Conservation (phyloP, 2,329 filamentous ascomycete species). For the Ilyonectria mors-panacis region DNA sequence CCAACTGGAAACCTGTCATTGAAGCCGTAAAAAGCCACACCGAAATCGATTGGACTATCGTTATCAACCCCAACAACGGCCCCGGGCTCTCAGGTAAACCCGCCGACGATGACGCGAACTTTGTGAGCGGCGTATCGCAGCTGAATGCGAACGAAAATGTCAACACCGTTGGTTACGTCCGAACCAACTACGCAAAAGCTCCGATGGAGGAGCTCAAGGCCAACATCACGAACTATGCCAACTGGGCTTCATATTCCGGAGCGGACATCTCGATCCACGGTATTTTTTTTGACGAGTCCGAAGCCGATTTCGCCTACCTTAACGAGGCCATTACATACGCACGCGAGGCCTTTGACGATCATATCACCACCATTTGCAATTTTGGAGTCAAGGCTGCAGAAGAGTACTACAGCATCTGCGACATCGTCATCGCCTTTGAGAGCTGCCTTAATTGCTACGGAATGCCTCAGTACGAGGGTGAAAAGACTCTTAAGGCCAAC, state of each 20-base stretch:
- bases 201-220: slow-evolving; percentile 38
- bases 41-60: slow-evolving; percentile 34
- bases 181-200: slow-evolving; percentile 36
- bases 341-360: slow-evolving; percentile 13
- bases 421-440: slow-evolving; percentile 46
- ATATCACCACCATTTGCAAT: slow-evolving; percentile 42
- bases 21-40: slow-evolving; percentile 26
- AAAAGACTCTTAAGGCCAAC: slow-evolving; percentile 35
- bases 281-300: slow-evolving; percentile 44
- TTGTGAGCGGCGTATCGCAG: slow-evolving; percentile 40
- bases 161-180: slow-evolving; percentile 44
- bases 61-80: slow-evolving; percentile 42
- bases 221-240: slow-evolving; percentile 40
- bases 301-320: slow-evolving; percentile 35
- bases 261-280: slow-evolving; percentile 40
- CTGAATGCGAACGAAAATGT: slow-evolving; percentile 41
- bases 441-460: slow-evolving; percentile 42
- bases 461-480: slow-evolving; percentile 35
- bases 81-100: slow-evolving; percentile 38
- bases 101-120: slow-evolving; percentile 41
- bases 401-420: slow-evolving; percentile 43
- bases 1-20: slow-evolving; percentile 43
- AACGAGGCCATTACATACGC: slow-evolving; percentile 34
- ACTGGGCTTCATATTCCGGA: slow-evolving; percentile 33
- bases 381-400: slow-evolving; percentile 35